These are phyloP conservation scores for Auriscalpium orientale DNA, from an alignment of 768 basidiomycete genomes.

Conservation along the genomic window DNA sequence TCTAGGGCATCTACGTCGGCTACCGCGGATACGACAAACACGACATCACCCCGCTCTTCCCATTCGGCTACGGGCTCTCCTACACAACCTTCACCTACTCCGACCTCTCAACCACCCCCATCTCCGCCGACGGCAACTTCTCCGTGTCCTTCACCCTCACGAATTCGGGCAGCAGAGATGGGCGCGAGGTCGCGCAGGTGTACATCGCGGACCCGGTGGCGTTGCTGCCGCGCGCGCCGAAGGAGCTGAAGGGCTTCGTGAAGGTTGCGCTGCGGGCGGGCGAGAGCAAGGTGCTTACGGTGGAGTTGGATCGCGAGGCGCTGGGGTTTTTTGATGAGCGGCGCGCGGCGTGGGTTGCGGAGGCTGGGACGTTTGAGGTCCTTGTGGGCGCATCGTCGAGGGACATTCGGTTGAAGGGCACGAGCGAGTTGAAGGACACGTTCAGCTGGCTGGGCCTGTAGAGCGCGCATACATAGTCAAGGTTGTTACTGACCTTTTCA, in stretches of 20 bases:
- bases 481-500: too few species aligned
- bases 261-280: constrained; percentile 41
- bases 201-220: constrained; percentile 37
- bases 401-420: constrained; percentile 31
- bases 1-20: constrained; percentile 42
- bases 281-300: constrained; percentile 29
- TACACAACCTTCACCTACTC: constrained; percentile 54
- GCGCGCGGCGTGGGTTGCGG: constrained; percentile 31
- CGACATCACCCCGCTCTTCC: constrained; percentile 38
- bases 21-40: constrained; percentile 45
- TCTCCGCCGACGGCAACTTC: constrained; percentile 29
- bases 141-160: constrained; percentile 35
- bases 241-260: constrained; percentile 40
- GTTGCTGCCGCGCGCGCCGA: constrained; percentile 36
- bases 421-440: constrained; percentile 26
- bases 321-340: constrained; percentile 43
- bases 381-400: constrained; percentile 39
- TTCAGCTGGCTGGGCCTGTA: constrained; percentile 39
- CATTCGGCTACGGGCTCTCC: constrained; percentile 53
- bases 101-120: constrained; percentile 27
- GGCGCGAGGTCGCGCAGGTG: constrained; percentile 41
- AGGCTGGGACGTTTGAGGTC: constrained; percentile 39
- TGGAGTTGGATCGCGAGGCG: constrained; percentile 40
- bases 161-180: constrained; percentile 37
- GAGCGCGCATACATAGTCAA: not conserved